Percentiles rank a stretch among this genome's conserved stretches.
phyloP scores from a whole-genome alignment of 108 stramenopile species.

The Nannochloropsis gaditana region DNA sequence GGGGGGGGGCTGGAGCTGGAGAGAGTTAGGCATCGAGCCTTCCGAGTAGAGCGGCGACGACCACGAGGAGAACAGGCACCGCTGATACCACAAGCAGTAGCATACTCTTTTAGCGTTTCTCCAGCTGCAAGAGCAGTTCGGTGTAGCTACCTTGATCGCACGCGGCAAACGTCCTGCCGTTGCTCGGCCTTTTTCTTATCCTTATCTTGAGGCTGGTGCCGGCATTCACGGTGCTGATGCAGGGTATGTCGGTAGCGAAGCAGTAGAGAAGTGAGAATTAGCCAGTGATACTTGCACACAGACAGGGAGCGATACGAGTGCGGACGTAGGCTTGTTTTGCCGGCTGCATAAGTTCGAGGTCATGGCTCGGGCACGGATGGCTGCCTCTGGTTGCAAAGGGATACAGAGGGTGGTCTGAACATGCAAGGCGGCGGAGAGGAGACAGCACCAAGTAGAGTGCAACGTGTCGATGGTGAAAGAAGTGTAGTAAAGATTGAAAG shows the following conservation, averaged over 20 bases:
- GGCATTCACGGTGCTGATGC: constrained; percentile 2
- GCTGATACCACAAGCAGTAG: not conserved
- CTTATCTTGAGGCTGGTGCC: not conserved
- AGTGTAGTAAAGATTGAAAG: not conserved
- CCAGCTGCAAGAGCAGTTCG: not conserved
- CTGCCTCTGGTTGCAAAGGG: not conserved
- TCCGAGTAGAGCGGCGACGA: constrained; percentile 3
- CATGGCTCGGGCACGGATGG: not conserved
- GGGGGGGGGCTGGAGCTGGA: not conserved
- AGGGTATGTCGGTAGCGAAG: not conserved
- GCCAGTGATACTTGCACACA: not conserved
- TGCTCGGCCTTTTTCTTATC: not conserved
- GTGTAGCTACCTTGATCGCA: constrained; percentile 18
- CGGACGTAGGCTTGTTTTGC: not conserved
- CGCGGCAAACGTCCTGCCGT: not conserved
- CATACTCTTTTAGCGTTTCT: not conserved
- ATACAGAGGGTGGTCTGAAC: not conserved
- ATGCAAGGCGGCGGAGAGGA: not conserved
- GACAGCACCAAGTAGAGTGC: not conserved
- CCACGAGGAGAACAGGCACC: not conserved
- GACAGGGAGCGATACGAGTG: not conserved
- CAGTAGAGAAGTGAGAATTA: not conserved
- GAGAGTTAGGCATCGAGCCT: not conserved
- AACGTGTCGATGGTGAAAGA: not conserved
- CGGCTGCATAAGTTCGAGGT: not conserved